A percentile compares a stretch with the other conserved stretches of the same genome.
These are phyloP conservation scores for Pulveroboletus sp. DNA, from an alignment of 768 basidiomycete species.

Conservation along the genomic window DNA sequence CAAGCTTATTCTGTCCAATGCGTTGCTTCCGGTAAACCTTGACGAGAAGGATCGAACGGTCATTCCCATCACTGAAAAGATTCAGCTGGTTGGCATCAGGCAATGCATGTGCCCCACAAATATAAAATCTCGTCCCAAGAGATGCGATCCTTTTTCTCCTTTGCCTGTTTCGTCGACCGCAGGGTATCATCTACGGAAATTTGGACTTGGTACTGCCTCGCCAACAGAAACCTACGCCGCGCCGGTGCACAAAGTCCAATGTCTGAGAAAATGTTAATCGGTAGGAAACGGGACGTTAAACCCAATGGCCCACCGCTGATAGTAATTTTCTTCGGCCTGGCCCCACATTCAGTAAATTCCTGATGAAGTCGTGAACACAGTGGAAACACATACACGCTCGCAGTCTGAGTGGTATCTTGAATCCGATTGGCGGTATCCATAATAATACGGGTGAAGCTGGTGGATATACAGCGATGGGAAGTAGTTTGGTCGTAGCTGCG, in stretches of 20 bases:
- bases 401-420: not conserved
- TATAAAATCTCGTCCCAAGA: constrained; percentile 14
- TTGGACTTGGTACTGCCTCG: constrained; percentile 11
- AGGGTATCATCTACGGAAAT: constrained; percentile 6
- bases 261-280: not conserved
- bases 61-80: constrained; percentile 10
- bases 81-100: not conserved
- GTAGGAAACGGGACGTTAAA: not conserved
- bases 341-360: not conserved
- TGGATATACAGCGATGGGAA: not conserved
- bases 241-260: constrained; percentile 10
- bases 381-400: constrained; percentile 3
- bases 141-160: constrained; percentile 4
- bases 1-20: constrained; percentile 5
- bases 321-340: constrained; percentile 8
- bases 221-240: not conserved
- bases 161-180: constrained; percentile 12
- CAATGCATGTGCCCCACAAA: constrained; percentile 6
- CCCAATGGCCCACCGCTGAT: constrained; percentile 4
- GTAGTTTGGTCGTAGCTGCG: not conserved
- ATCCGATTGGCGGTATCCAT: not conserved
- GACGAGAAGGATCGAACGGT: constrained; percentile 8
- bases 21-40: constrained; percentile 10
- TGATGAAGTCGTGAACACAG: not conserved
- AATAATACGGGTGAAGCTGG: not conserved